A percentile compares a stretch with the other conserved stretches of the same genome.
These are phyloP conservation scores for Daldinia childiae DNA, from an alignment of 495 filamentous ascomycete genomes.

Conservation along the genomic window DNA sequence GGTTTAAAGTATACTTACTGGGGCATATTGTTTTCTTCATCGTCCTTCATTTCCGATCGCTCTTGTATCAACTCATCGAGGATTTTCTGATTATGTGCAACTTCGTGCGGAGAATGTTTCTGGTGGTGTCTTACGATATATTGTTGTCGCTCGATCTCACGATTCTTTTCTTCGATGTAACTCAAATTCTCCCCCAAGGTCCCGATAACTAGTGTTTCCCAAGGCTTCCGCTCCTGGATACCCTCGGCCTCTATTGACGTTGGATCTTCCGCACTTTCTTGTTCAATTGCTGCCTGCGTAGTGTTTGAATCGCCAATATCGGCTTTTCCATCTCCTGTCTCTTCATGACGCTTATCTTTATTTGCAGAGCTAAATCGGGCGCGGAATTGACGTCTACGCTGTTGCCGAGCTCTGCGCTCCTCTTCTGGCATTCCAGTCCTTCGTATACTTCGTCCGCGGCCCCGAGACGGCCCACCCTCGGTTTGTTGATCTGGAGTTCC, in stretches of 20 bases:
- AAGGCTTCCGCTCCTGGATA: slow-evolving; percentile 36
- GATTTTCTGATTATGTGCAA: slow-evolving; percentile 37
- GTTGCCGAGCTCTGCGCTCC: slow-evolving; percentile 32
- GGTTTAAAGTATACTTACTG: slow-evolving; percentile 40
- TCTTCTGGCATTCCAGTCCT: slow-evolving; percentile 41
- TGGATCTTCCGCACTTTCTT: background rate
- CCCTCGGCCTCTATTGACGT: background rate
- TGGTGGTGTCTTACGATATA: slow-evolving; percentile 47
- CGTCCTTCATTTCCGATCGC: slow-evolving; percentile 49
- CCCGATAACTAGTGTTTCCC: slow-evolving; percentile 45
- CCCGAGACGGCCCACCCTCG: background rate
- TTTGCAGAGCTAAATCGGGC: slow-evolving; percentile 1
- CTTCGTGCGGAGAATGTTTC: slow-evolving; percentile 42
- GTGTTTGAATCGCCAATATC: background rate
- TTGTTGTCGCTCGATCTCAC: slow-evolving; percentile 50
- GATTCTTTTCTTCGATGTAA: slow-evolving; percentile 51
- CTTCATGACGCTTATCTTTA: background rate
- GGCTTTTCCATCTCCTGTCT: background rate
- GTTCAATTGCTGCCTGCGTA: slow-evolving; percentile 5
- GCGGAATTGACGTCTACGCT: slow-evolving; percentile 31
- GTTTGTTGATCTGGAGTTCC: slow-evolving; percentile 2
- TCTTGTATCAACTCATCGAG: slow-evolving; percentile 47
- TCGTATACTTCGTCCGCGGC: slow-evolving; percentile 12
- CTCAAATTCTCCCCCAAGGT: slow-evolving; percentile 51
- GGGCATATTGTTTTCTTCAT: slow-evolving; percentile 53